Conservation (phyloP, 176 grass and related monocot species). For the Lolium perenne region DNA sequence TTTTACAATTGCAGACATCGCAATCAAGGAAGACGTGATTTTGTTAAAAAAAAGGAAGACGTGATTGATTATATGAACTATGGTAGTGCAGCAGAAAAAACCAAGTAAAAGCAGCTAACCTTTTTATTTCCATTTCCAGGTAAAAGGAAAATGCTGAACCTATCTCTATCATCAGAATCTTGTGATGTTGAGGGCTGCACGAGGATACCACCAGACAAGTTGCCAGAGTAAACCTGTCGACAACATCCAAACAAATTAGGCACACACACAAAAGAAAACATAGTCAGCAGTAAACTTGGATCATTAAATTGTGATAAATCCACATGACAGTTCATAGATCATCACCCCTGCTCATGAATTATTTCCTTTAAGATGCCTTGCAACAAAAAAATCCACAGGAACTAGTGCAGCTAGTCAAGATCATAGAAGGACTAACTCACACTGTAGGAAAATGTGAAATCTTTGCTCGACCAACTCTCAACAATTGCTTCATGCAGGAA, state of each 20-base stretch:
- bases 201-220: constrained; percentile 76
- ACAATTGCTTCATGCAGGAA: constrained; percentile 83
- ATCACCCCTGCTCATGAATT: background rate
- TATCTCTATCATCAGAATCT: constrained; percentile 85
- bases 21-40: constrained; percentile 29
- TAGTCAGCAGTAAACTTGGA: constrained; percentile 25
- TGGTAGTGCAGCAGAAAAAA: background rate
- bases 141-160: constrained; percentile 87
- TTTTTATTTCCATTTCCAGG: constrained; percentile 86
- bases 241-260: constrained; percentile 36
- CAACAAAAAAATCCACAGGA: constrained; percentile 21
- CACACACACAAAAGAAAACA: background rate
- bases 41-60: constrained; percentile 13
- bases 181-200: constrained; percentile 71
- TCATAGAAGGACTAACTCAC: constrained; percentile 59
- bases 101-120: constrained; percentile 48
- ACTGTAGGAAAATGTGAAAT: constrained; percentile 86
- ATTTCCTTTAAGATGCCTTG: background rate
- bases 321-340: constrained; percentile 18
- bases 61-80: background rate
- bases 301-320: constrained; percentile 4
- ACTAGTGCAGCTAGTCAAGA: constrained; percentile 27
- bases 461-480: constrained; percentile 84
- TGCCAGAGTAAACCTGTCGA: constrained; percentile 70
- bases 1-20: constrained; percentile 17